A percentile compares a stretch with the other conserved stretches of the same genome.
These are phyloP conservation scores for Stentor coeruleus DNA, from an alignment of 73 alveolate genomes.

Conservation along the genomic window DNA sequence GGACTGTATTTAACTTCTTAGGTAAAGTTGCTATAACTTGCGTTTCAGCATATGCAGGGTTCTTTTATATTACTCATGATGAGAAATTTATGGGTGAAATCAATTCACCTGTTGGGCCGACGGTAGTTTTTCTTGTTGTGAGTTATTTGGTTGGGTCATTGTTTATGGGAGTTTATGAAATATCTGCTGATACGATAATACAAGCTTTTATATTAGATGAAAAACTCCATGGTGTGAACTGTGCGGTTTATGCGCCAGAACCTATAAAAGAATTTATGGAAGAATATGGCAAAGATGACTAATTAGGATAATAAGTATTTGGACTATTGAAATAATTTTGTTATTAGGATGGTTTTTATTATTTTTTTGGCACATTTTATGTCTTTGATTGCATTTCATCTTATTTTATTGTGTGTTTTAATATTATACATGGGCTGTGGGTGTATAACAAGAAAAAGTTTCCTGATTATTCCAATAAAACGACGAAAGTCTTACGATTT, in stretches of 20 bases:
- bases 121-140: slow-evolving; percentile 62
- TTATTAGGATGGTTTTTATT: no score
- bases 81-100: slow-evolving; percentile 63
- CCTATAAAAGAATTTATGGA: slow-evolving; percentile 10
- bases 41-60: slow-evolving; percentile 73
- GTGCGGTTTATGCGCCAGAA: slow-evolving; percentile 3
- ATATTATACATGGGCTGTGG: no score
- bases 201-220: slow-evolving; percentile 79
- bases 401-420: no score
- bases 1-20: slow-evolving; percentile 74
- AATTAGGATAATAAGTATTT: no score
- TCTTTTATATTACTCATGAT: slow-evolving; percentile 64
- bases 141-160: slow-evolving; percentile 79
- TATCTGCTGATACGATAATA: slow-evolving; percentile 88
- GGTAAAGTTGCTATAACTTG: slow-evolving; percentile 81
- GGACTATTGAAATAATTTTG: no score
- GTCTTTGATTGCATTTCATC: no score
- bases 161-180: slow-evolving; percentile 81
- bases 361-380: no score
- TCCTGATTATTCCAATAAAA: no score
- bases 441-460: no score
- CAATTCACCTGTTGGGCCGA: slow-evolving; percentile 82
- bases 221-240: slow-evolving; percentile 17
- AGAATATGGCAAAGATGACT: slow-evolving; percentile 1
- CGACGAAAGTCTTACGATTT: no score